Percentiles rank a stretch among this genome's conserved stretches.
Evolutionary conservation across 2,329 filamentous ascomycete genomes (phyloP).

Genomic region (Fusarium temperatum): DNA sequence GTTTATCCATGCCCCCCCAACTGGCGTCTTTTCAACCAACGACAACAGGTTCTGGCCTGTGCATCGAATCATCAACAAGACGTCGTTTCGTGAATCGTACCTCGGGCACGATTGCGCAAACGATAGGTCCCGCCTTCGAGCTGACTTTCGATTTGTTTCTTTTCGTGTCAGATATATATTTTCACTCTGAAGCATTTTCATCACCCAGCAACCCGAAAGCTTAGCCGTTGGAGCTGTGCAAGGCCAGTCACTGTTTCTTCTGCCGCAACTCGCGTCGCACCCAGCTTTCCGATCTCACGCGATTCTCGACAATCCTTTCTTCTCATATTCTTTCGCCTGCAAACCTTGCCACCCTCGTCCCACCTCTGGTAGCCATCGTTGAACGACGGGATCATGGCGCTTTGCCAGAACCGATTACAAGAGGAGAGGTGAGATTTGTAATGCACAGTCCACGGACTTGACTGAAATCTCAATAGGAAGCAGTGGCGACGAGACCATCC

Average conservation of each 20-base stretch:
- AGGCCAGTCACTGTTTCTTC: neutral
- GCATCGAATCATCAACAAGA: conserved; percentile 40
- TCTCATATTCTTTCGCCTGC: conserved; percentile 12
- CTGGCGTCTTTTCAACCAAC: conserved; percentile 35
- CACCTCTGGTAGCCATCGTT: neutral
- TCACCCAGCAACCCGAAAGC: neutral
- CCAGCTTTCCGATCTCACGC: conserved; percentile 8
- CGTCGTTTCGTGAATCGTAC: conserved; percentile 34
- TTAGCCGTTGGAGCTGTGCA: neutral
- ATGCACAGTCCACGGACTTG: neutral
- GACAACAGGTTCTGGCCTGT: conserved; percentile 27
- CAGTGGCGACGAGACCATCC: conserved; percentile 98
- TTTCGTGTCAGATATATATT: neutral
- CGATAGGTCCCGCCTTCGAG: conserved; percentile 7
- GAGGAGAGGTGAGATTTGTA: conserved; percentile 77
- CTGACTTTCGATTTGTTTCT: conserved; percentile 26
- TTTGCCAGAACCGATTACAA: conserved; percentile 87
- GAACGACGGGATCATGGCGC: conserved; percentile 70
- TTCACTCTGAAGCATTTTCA: neutral
- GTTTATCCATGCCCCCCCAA: conserved; percentile 19
- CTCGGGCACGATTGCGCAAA: conserved; percentile 24
- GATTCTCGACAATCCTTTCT: conserved; percentile 5
- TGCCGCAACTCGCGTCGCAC: neutral
- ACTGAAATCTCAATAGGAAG: conserved; percentile 68
- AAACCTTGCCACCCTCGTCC: conserved; percentile 6